Percentiles rank a stretch among this genome's conserved stretches.
Evolutionary conservation across 257 asterid genomes (phyloP).

Genomic region (Cynanchum wilfordii): DNA sequence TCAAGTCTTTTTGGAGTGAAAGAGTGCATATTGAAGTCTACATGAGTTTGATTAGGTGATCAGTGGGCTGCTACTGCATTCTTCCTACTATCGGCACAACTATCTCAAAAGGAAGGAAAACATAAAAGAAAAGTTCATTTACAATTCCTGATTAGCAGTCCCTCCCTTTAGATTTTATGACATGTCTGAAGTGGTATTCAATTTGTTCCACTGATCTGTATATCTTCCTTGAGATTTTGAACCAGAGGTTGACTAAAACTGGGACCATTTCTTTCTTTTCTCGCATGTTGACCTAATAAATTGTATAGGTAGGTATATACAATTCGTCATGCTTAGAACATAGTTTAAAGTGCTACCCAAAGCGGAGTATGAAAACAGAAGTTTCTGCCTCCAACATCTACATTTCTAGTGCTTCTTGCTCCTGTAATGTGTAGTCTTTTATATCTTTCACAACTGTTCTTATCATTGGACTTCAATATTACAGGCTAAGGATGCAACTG

Average conservation of each 20-base stretch:
- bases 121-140: not conserved
- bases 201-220: not conserved
- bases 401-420: conserved; percentile 1
- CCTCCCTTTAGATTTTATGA: not conserved
- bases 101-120: not conserved
- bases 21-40: not conserved
- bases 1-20: not conserved
- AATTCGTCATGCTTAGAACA: not conserved
- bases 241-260: not conserved
- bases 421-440: not conserved
- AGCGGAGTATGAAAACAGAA: not conserved
- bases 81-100: not conserved
- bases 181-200: not conserved
- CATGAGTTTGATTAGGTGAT: not conserved
- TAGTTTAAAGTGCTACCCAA: not conserved
- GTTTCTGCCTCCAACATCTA: not conserved
- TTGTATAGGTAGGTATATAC: not conserved
- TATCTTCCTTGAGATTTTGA: not conserved
- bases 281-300: not conserved
- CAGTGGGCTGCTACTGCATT: not conserved
- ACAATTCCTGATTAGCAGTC: not conserved
- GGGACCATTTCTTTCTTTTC: not conserved
- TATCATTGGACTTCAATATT: conserved; percentile 11
- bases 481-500: conserved; percentile 82
- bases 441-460: not conserved